A percentile compares a stretch with the other conserved stretches of the same genome.
Evolutionary conservation across 495 filamentous ascomycete genomes (phyloP).

Genomic region (Penicillium tannophilum): DNA sequence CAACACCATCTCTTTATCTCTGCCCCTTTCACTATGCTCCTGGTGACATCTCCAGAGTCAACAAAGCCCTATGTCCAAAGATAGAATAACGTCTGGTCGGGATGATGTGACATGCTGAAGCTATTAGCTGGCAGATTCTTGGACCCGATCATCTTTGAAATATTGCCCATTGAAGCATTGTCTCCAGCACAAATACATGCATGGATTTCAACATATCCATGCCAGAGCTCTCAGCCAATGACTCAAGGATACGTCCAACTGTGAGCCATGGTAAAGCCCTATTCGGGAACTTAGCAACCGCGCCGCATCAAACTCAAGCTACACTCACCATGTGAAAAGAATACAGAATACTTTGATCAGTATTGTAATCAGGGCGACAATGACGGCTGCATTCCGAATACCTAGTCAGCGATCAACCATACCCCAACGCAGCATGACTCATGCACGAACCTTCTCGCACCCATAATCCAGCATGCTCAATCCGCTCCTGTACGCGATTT

Average conservation of each 20-base stretch:
- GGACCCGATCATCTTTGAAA: neutral
- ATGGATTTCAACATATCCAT: neutral
- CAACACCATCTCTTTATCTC: no score
- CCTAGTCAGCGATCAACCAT: neutral
- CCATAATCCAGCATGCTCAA: constrained; percentile 11
- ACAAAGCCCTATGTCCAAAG: neutral
- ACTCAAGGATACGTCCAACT: neutral
- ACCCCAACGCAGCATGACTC: neutral
- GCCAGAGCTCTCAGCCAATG: neutral
- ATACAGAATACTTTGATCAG: neutral
- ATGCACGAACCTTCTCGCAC: constrained; percentile 36
- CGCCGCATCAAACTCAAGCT: neutral
- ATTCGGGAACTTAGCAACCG: neutral
- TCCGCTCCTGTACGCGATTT: constrained; percentile 15
- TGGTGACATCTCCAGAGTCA: no score
- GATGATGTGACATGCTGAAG: no score
- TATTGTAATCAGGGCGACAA: neutral
- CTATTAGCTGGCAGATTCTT: neutral
- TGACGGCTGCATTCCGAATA: neutral
- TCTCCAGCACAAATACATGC: neutral
- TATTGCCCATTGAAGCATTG: neutral
- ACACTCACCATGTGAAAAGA: neutral
- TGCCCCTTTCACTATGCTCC: no score
- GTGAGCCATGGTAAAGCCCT: neutral
- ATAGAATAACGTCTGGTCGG: neutral